Evolutionary conservation across 768 basidiomycete genomes (phyloP), one percentile per base, ranked within the genome.

Genomic region (Pilatotrama ljubarskyi): DNA sequence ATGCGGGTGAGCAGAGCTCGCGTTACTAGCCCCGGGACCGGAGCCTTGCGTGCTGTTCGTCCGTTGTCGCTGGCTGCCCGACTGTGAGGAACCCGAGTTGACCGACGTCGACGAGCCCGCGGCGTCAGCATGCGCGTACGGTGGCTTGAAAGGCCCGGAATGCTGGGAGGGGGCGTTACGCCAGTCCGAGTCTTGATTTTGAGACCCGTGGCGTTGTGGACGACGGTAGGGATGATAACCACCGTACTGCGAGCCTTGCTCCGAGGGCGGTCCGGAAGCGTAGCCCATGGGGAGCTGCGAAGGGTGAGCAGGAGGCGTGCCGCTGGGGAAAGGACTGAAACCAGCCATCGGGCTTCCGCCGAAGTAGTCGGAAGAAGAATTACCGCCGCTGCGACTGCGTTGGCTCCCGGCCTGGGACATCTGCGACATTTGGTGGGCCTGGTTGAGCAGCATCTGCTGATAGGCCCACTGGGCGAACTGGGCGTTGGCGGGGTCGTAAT

Each of bases 391-490:
- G 49, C 77, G 71, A 42, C 69, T 69, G 35, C 76, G 75, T 67
- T 81, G 81, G 17, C 69, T 67, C 0, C 65, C 43, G 43, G 70
- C 56, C 25, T 64, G 66, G 29, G 70, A 42, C 57, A 68, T 62
- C 43, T 74, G 72, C 48, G 71, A 72, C 51, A 80, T 79, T 67
- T 77, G 79, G 65, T 83, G 77, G n/a, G 79, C 75, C 59, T 77
- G 76, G 61, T 83, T 86, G 76, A 84, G 88, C 85, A 93, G 86
- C 91, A 93, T 92, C 69, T 93, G 91, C 74, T 92, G 91, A 75
- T 93, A 93, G 37, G 91, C 89, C 91, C 91, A 93, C 72, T 90
- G 89, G 3, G 90, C 87, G 57, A 86, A 84, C 56, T 91, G 83
- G 64, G 88, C 88, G 52, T 88, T 88, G 64, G 87, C 85, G 14